phyloP scores from a whole-genome alignment of 202 grass and related monocot genomes.

The Miscanthus sacchariflorus region DNA sequence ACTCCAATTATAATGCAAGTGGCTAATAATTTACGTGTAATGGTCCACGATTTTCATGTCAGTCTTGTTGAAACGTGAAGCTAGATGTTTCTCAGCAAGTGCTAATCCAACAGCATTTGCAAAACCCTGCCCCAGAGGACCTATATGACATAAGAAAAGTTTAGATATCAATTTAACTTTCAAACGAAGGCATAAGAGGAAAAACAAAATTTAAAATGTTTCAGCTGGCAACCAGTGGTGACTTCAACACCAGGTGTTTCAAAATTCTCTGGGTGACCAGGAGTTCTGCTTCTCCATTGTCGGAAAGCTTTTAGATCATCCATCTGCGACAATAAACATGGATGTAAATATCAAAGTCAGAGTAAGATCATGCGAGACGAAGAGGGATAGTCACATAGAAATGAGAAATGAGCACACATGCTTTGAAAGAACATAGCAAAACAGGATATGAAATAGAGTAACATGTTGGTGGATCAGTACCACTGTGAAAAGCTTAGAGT shows the following conservation, averaged over 20 bases:
- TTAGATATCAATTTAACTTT: neutral
- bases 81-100: slow-evolving; percentile 75
- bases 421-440: neutral
- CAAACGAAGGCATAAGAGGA: no score
- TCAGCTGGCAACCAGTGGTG: slow-evolving; percentile 57
- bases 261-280: slow-evolving; percentile 86
- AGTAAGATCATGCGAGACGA: neutral
- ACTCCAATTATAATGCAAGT: neutral
- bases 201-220: neutral
- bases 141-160: slow-evolving; percentile 47
- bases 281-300: slow-evolving; percentile 76
- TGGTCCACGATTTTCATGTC: slow-evolving; percentile 67
- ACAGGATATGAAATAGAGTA: neutral
- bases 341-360: neutral
- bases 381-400: neutral
- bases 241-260: slow-evolving; percentile 81
- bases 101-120: slow-evolving; percentile 80
- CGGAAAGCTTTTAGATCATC: slow-evolving; percentile 76
- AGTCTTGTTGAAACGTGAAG: slow-evolving; percentile 78
- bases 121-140: slow-evolving; percentile 78
- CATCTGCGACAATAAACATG: slow-evolving; percentile 51
- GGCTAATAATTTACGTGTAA: slow-evolving; percentile 60
- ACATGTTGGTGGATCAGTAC: neutral
- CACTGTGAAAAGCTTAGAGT: neutral
- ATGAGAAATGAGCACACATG: neutral